Base-by-base conservation (phyloP, 495 filamentous ascomycete genomes). In the Echria macrotheca region DNA sequence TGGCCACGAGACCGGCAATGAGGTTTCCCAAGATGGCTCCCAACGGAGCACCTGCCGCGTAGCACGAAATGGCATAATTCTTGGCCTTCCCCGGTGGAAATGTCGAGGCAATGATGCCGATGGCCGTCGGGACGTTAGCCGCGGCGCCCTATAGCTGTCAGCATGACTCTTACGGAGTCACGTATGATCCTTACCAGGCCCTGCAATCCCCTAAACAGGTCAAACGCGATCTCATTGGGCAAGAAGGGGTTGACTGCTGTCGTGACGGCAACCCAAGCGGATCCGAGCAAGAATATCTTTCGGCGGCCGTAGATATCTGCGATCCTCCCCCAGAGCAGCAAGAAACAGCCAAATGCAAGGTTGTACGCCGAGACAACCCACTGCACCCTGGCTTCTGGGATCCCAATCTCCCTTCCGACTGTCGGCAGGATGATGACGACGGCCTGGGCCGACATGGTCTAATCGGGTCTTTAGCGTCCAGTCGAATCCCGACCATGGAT, bases 261-360 rank as follows among this genome's bases (percentile, higher is more conserved):
- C 1, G 80, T 77, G 29, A 80, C 65, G 0, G 80, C 71, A 43
- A 84, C 82, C 56, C 84, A 80, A 15, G 77, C 76, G 54, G 85
- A 81, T 15, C 81, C 81, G 23, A 68, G 67, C 19, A 87, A 76
- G 66, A 89, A 89, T 37, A 89, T 74, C 2, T 65, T 64, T 51
- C 83, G 79, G 47, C 85, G 83, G 23, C 85, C 86, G 53, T 86
- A 86, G 50, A 87, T 78, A 56, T 90, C 86, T 14, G 79, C 82
- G 24, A 89, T 66, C 54, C 81, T 79, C 29, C 86, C 86, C 69
- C 85, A 89, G 44, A 86, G 74, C 10, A 91, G 69, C 24, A 90
- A 66, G 55, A 89, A 84, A 24, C 84, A 79, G 32, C 84, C 86
- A 39, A 83, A 81, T 3, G 80, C 77, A 32, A 89, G 72, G 8